Evolutionary conservation across 805 yeast genomes (phyloP), one percentile per base, ranked within the genome.

Genomic region (Sporopachydermia lactativora): DNA sequence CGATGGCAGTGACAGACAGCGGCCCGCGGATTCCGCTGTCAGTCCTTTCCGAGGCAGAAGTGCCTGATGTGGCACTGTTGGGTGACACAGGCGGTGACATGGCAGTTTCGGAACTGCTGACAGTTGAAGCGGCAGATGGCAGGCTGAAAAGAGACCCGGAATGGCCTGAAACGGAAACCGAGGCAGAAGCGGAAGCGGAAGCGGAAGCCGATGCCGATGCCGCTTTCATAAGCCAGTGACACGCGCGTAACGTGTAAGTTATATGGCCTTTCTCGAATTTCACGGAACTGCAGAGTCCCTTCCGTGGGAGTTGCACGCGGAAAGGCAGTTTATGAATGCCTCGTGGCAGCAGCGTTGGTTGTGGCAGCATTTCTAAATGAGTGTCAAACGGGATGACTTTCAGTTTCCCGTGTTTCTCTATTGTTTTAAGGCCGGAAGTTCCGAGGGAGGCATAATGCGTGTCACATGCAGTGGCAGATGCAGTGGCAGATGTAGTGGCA

Each of bases 251-350:
- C 17, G 60, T 58, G 52, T 81, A 81, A 4, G 66, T 54, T 15
- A 81, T 77, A 15, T 80, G 70, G 4, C 92, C 89, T 51, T 71
- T 75, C 46, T 82, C 89, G 48, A 81, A 81, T 42, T 72, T 73
- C 14, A 81, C 67, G 39, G 81, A 73, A 14, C 85, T 77, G 52
- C 65, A 76, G 3, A 77, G 66, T 49, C 76, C 66, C 46, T 70
- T 73, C 49, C 68, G 71, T 1, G 89, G 89, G 13, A 81, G 62
- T 51, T 73, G 77, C 19, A 81, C 80, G 18, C 75, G 69, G 49
- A 81, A 81, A 11, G 94, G 92, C 52, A 81, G 81, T 36, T 81
- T 60, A 54, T 81, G 94, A 51, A 77, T 82, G 17, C 89, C 89
- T 53, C 31, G 31, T n/a, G n/a, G 8, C 8, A 24, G 31, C n/a